Percentiles rank a stretch among this genome's conserved stretches.
phyloP scores from a whole-genome alignment of 2,329 filamentous ascomycete species.

The Aspergillus novoparasiticus region DNA sequence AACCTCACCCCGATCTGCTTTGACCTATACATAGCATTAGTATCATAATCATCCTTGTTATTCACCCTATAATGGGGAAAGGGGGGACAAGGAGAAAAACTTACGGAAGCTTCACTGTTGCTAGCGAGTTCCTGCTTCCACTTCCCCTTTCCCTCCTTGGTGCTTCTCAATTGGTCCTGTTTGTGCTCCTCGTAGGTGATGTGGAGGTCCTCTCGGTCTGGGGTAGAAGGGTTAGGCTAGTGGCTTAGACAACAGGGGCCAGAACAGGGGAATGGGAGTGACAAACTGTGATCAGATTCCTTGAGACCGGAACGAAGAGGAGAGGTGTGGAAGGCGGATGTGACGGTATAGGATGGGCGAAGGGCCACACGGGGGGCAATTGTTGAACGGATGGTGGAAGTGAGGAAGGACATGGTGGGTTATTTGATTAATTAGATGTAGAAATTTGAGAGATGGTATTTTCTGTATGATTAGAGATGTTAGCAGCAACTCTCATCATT shows the following conservation, averaged over 20 bases:
- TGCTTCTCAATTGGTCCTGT: slow-evolving; percentile 58
- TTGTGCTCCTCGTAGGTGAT: slow-evolving; percentile 57
- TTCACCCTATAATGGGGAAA: neutral
- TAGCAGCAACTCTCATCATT: neutral
- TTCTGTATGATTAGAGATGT: neutral
- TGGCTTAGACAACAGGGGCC: too few species aligned
- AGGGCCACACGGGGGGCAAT: slow-evolving; percentile 24
- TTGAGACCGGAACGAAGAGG: slow-evolving; percentile 31
- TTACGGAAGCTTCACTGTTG: slow-evolving; percentile 75
- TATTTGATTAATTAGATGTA: neutral
- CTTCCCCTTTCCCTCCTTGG: slow-evolving; percentile 64
- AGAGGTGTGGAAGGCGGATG: slow-evolving; percentile 32
- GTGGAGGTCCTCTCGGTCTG: slow-evolving; percentile 48
- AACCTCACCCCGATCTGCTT: slow-evolving; percentile 61
- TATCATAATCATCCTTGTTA: neutral
- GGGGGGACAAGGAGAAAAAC: slow-evolving; percentile 26
- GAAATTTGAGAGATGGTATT: neutral
- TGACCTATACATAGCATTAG: slow-evolving; percentile 40
- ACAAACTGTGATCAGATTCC: slow-evolving; percentile 39
- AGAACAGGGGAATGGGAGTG: neutral
- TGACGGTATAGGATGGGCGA: slow-evolving; percentile 20
- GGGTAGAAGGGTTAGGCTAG: neutral
- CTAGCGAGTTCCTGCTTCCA: slow-evolving; percentile 79
- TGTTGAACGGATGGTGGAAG: slow-evolving; percentile 26
- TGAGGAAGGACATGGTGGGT: slow-evolving; percentile 39